These are phyloP conservation scores for Solanum corneliomulleri DNA, from an alignment of 257 asterid genomes.

Conservation along the genomic window DNA sequence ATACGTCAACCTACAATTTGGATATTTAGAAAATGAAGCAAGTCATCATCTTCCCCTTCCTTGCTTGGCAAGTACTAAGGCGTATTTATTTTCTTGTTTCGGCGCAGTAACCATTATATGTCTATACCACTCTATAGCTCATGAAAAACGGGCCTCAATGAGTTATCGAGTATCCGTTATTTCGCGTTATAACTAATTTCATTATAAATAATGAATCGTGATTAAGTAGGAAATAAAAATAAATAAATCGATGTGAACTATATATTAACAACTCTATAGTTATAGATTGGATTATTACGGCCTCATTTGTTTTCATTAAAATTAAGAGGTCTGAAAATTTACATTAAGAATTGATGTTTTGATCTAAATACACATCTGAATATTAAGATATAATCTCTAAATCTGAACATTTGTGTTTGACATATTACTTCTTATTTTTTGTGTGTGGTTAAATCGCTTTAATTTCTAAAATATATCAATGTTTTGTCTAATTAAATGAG, in stretches of 20 bases:
- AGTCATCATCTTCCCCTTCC: neutral
- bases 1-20: neutral
- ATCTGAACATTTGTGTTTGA: neutral
- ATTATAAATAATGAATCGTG: neutral
- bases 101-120: neutral
- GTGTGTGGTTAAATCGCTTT: neutral
- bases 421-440: neutral
- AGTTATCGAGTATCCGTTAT: neutral
- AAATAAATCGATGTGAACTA: too few relatives aligned
- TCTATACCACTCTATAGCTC: neutral
- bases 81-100: neutral
- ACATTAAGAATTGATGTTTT: too few relatives aligned
- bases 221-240: too few relatives aligned
- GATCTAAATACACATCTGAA: too few relatives aligned
- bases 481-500: neutral
- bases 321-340: too few relatives aligned
- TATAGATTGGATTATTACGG: neutral
- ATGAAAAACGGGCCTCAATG: neutral
- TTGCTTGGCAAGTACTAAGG: neutral
- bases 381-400: too few relatives aligned
- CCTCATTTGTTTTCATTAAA: fast-evolving
- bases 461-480: neutral
- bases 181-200: too few relatives aligned
- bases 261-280: neutral
- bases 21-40: neutral